These are phyloP conservation scores for Pichia insulana DNA, from an alignment of 805 yeast species.

Conservation along the genomic window DNA sequence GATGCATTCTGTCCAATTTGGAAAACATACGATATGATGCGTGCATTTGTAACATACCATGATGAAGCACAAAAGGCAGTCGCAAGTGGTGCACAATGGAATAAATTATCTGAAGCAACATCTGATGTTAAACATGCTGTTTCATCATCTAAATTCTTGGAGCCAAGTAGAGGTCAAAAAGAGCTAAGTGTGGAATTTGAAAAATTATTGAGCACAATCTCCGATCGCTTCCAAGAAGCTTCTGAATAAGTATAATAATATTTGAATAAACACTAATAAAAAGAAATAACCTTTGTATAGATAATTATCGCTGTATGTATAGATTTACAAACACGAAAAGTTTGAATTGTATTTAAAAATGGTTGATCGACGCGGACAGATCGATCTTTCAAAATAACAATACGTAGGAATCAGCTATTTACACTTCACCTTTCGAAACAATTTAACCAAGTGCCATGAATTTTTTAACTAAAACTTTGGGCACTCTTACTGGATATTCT, in stretches of 20 bases:
- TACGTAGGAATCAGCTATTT: too few relatives aligned
- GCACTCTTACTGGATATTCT: slow-evolving; percentile 47
- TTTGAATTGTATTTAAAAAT: too few relatives aligned
- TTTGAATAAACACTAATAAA: neutral
- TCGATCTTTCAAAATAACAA: too few relatives aligned
- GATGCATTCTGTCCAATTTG: slow-evolving; percentile 99
- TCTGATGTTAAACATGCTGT: slow-evolving; percentile 88
- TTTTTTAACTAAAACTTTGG: slow-evolving; percentile 56
- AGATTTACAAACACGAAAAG: too few relatives aligned
- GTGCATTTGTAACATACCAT: slow-evolving; percentile 79
- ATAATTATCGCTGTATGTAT: neutral
- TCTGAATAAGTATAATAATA: slow-evolving; percentile 50
- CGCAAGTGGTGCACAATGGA: slow-evolving; percentile 90
- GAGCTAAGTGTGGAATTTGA: slow-evolving; percentile 72
- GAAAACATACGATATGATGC: slow-evolving; percentile 99
- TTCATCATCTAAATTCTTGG: slow-evolving; percentile 90
- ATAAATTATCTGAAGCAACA: slow-evolving; percentile 82
- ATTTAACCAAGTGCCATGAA: slow-evolving; percentile 49
- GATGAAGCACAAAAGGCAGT: slow-evolving; percentile 98
- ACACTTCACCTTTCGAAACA: too few relatives aligned
- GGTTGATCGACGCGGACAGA: too few relatives aligned
- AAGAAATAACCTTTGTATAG: slow-evolving; percentile 5
- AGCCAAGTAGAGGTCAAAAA: slow-evolving; percentile 85
- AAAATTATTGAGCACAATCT: slow-evolving; percentile 61
- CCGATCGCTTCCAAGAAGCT: slow-evolving; percentile 92